Conservation (phyloP, 208 protist genomes). For the Leishmania lainsoni region DNA sequence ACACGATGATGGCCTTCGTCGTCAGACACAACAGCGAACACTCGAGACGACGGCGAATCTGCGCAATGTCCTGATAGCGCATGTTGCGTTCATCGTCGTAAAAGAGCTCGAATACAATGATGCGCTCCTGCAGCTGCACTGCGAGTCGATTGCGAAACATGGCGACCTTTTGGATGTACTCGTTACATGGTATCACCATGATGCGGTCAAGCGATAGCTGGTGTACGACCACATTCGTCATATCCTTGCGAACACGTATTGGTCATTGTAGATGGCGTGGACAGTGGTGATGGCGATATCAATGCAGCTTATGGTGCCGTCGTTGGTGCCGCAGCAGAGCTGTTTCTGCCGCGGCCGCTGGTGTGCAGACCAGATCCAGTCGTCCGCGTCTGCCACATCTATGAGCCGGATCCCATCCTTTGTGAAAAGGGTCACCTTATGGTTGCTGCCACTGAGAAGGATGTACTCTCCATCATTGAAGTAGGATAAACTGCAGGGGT, state of each 20-base stretch:
- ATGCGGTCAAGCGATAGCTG: slow-evolving; percentile 87
- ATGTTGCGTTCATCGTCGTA: slow-evolving; percentile 90
- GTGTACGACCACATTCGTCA: slow-evolving; percentile 97
- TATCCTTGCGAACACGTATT: slow-evolving; percentile 96
- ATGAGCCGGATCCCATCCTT: slow-evolving; percentile 89
- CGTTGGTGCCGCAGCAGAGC: slow-evolving; percentile 90
- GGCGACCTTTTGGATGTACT: slow-evolving; percentile 96
- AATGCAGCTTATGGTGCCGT: slow-evolving; percentile 88
- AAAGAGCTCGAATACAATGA: slow-evolving; percentile 95
- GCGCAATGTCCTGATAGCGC: slow-evolving; percentile 90
- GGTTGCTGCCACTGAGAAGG: slow-evolving; percentile 92
- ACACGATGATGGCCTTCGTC: slow-evolving; percentile 89
- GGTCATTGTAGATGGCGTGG: slow-evolving; percentile 94
- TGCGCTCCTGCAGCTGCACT: slow-evolving; percentile 92
- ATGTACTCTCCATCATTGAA: slow-evolving; percentile 94
- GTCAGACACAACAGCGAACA: slow-evolving; percentile 95
- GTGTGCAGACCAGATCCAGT: slow-evolving; percentile 88
- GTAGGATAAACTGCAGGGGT: slow-evolving; percentile 94
- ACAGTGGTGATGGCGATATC: slow-evolving; percentile 90
- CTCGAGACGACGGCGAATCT: slow-evolving; percentile 90
- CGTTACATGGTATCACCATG: slow-evolving; percentile 92
- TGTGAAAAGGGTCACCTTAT: slow-evolving; percentile 91
- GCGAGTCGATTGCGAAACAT: slow-evolving; percentile 94
- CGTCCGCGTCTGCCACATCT: slow-evolving; percentile 65
- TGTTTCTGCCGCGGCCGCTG: slow-evolving; percentile 80